Base-by-base conservation (phyloP, 106 monocot genomes). In the Dendrobium nobile region DNA sequence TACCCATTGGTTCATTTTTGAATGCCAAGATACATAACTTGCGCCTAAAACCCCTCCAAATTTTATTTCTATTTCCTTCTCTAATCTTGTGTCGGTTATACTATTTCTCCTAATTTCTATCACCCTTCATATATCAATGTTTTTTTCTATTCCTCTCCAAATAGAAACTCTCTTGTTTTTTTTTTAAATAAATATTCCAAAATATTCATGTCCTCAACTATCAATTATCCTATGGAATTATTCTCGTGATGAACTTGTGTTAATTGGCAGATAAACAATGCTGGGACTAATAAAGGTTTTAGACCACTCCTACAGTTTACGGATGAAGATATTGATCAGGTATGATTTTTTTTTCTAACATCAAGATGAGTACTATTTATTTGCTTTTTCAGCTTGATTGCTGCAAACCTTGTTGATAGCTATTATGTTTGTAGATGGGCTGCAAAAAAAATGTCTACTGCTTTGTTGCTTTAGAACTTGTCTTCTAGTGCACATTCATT, bases 231-330 rank as follows among this genome's bases (percentile, higher is more conserved):
- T 15, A 33, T 27, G 16, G 16, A 68, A 7, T 24, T 77, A 17
- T 58, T 58, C 16, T 41, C 44, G 17, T 56, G 20, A 54, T 24
- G 15, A 24, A 37, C n/a, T 67, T 24, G 6, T 79, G 74, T 82
- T 41, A 83, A 64, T 83, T 22, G 7, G 65, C 89, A 98, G 98
- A 98, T 98, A 86, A 98, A 98, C 45, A 98, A 98, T 87, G 98
- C 98, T 81, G 98, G 98, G 80, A 98, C 84, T 58, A 98, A 98
- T 75, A 98, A 98, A 89, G 98, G 98, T 64, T 98, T 98, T 86
- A 91, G 98, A 81, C 98, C 95, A 17, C 82, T 98, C 72, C 56
- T 98, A 75, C 88, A 92, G 78, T 98, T 98, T 83, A 87, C 95
- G 43, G 92, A 95, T 82, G 98, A 95, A 72, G 98, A 98, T 58